These are phyloP conservation scores for Heterobasidion irregulare DNA, from an alignment of 1,284 basidiomycete genomes.

Conservation along the genomic window DNA sequence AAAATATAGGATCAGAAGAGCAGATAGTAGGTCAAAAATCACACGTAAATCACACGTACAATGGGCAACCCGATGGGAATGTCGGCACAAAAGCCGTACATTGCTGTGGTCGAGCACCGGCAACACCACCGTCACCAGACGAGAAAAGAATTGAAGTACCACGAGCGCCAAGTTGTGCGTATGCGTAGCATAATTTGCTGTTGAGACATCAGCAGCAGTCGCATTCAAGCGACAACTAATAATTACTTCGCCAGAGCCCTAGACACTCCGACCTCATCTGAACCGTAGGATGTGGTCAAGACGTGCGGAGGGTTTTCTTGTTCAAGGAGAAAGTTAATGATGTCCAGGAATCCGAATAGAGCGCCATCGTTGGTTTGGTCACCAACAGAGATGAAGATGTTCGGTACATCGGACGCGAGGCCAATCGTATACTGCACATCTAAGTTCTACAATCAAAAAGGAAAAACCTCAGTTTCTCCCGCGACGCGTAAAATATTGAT, in stretches of 20 bases:
- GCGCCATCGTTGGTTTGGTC: constrained; percentile 18
- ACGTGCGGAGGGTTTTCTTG: constrained; percentile 14
- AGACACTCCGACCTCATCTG: constrained; percentile 19
- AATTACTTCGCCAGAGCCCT: constrained; percentile 6
- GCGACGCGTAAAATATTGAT: too few relatives aligned
- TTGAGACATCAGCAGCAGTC: neutral
- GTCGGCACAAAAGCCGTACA: constrained; percentile 59
- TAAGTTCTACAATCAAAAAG: neutral
- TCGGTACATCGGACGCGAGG: constrained; percentile 52
- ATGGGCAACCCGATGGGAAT: constrained; percentile 54
- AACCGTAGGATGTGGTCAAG: constrained; percentile 19
- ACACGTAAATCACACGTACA: constrained; percentile 21
- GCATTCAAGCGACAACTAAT: neutral
- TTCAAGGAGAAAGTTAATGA: constrained; percentile 18
- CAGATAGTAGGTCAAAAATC: neutral
- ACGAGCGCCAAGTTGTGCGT: constrained; percentile 50
- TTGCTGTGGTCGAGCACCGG: constrained; percentile 31
- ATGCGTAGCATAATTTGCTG: constrained; percentile 43
- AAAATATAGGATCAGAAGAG: constrained; percentile 25
- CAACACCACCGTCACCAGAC: constrained; percentile 60
- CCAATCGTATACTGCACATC: constrained; percentile 44
- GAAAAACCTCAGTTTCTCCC: too few relatives aligned
- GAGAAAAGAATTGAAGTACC: constrained; percentile 59
- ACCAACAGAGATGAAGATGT: constrained; percentile 44
- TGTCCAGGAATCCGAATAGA: constrained; percentile 15